Conservation (phyloP, 352 stramenopile species). For the Phytophthora tubulina region DNA sequence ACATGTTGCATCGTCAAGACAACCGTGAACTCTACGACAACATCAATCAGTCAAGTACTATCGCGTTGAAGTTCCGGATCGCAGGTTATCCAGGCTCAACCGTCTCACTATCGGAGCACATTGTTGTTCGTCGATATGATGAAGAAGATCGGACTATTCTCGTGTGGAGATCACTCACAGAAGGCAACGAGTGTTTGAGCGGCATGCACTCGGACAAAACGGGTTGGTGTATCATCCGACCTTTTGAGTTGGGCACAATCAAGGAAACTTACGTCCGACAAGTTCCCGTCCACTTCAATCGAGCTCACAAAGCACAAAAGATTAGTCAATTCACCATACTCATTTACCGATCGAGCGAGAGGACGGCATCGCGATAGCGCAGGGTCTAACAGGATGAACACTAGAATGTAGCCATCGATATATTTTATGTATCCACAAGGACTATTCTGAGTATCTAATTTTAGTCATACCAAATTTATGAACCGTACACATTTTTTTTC, state of each 20-base stretch:
- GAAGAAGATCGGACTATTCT: conserved; percentile 56
- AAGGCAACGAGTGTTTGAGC: conserved; percentile 18
- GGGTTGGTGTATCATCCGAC: conserved; percentile 22
- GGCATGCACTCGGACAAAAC: conserved; percentile 30
- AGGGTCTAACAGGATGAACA: not conserved
- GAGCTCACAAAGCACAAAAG: not conserved
- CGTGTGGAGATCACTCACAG: conserved; percentile 53
- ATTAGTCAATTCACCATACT: conserved; percentile 17
- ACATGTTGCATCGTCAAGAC: conserved; percentile 19
- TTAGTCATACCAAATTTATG: not conserved
- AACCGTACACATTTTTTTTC: not conserved
- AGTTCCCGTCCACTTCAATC: conserved; percentile 10
- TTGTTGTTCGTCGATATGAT: conserved; percentile 53
- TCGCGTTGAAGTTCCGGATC: conserved; percentile 19
- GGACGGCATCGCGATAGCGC: conserved; percentile 23
- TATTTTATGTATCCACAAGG: conserved; percentile 1
- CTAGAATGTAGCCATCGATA: conserved; percentile 1
- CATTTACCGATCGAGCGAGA: conserved; percentile 13
- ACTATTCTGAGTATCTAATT: not conserved
- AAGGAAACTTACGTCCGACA: conserved; percentile 27
- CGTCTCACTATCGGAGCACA: not conserved
- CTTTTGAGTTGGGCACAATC: conserved; percentile 13
- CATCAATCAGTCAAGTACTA: not conserved
- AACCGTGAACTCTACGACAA: not conserved
- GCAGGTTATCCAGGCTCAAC: not conserved